Evolutionary conservation across 371 early-diverging fungal genomes (phyloP), one percentile per base, ranked within the genome.

Genomic region (Chytridium lagenaria): DNA sequence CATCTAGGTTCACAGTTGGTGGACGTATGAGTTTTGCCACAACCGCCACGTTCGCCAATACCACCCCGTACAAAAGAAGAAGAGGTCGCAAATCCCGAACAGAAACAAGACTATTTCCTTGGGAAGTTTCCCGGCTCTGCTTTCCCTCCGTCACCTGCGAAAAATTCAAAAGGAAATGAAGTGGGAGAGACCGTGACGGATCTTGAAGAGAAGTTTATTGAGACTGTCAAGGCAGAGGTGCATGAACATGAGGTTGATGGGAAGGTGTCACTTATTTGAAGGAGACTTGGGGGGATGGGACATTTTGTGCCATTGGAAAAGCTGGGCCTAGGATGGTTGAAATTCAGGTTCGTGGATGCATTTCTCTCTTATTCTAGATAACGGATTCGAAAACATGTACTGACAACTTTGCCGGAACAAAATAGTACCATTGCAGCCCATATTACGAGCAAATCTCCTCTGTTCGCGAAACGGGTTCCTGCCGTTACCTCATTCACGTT

Each of bases 11-110:
- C 79, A 81, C 33, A 88, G 85, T 23, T 93, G 89, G 79, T 94
- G 93, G 92, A 83, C 89, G 0, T 94, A 92, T 70, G 93, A 94
- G 78, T 92, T 89, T 75, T 94, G 94, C 73, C 92, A 91, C 77
- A 79, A 81, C 52, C 80, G 77, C 39, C 81, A 88, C 51, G 87
- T 94, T 22, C 89, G 92, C 1, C 94, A 94, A 78, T 92, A 84
- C 74, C 91, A 92, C 68, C 71, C 3, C 50, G 70, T 3, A 40
- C 79, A 2, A 30, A 30, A n/a, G 74, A 74, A 44, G 74, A 74
- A 34, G 70, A 66, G 23, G 15, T n/a, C 23, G 26, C 33, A 10
- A 65, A 63, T 33, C 69, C 71, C 52, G 44, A 69, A 5, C 69
- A 73, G 36, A 59, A 51, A 23, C 79, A 74, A 30, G 73, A 79